Conservation (phyloP, 1,139 yeast genomes). For the Taiozyma sp. region DNA sequence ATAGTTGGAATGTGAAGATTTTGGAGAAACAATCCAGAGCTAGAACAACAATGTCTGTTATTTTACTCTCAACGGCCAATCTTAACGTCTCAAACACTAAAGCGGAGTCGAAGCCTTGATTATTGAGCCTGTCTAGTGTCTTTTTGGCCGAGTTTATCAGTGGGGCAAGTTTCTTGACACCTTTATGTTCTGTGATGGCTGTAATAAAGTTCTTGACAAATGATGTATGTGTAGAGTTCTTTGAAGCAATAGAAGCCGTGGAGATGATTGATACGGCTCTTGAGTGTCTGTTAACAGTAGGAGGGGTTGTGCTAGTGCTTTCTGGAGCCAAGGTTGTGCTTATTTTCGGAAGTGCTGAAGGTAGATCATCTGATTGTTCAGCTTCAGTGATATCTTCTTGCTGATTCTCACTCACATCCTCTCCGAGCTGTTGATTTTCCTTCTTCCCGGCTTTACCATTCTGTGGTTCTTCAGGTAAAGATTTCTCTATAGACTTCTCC, state of each 20-base stretch:
- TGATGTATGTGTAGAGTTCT: slow-evolving; percentile 16
- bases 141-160: slow-evolving; percentile 37
- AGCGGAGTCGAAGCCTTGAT: slow-evolving; percentile 37
- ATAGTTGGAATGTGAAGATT: slow-evolving; percentile 57
- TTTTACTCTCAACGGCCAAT: slow-evolving; percentile 50
- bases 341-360: slow-evolving; percentile 19
- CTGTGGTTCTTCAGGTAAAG: not conserved
- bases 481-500: not conserved
- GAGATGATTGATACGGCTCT: slow-evolving; percentile 19
- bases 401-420: not conserved
- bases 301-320: not conserved
- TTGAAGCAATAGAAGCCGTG: slow-evolving; percentile 12
- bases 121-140: slow-evolving; percentile 33
- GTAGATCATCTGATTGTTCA: slow-evolving; percentile 3
- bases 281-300: slow-evolving; percentile 13
- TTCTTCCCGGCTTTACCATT: not conserved
- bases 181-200: slow-evolving; percentile 40
- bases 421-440: not conserved
- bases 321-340: slow-evolving; percentile 1
- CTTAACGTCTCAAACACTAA: slow-evolving; percentile 58
- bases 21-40: slow-evolving; percentile 67
- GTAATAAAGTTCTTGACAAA: slow-evolving; percentile 47
- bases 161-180: slow-evolving; percentile 42
- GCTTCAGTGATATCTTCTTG: slow-evolving; percentile 6
- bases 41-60: slow-evolving; percentile 45